Percentiles rank a stretch among this genome's conserved stretches.
phyloP scores from a whole-genome alignment of 192 early-diverging fungal species.

The Coemansia sp. region DNA sequence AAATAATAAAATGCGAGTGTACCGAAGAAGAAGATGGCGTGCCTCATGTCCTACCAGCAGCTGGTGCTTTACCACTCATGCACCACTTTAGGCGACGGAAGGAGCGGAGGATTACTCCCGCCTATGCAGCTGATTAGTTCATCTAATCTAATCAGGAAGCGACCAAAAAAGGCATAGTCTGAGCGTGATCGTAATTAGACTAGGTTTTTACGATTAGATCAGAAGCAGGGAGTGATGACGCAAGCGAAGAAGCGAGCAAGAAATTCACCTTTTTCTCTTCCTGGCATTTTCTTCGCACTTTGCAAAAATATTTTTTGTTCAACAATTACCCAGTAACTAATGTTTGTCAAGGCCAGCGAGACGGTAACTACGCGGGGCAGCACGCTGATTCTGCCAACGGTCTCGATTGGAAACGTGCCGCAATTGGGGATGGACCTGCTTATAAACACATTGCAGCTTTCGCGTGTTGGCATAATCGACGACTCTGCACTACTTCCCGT shows the following conservation, averaged over 20 bases:
- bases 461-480: slow-evolving; percentile 67
- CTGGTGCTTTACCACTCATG: background rate
- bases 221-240: background rate
- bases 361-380: slow-evolving; percentile 22
- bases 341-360: slow-evolving; percentile 5
- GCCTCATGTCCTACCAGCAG: background rate
- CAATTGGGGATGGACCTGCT: slow-evolving; percentile 72
- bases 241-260: background rate
- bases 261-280: background rate
- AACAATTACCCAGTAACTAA: background rate
- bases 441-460: slow-evolving; percentile 63
- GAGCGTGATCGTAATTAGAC: slow-evolving; percentile 6
- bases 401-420: slow-evolving; percentile 82
- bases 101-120: background rate
- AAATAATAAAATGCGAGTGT: background rate
- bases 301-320: background rate
- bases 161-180: background rate
- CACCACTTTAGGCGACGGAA: background rate
- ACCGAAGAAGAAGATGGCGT: background rate
- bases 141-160: background rate
- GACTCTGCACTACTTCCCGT: slow-evolving; percentile 62
- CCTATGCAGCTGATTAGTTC: background rate
- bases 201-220: background rate
- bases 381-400: slow-evolving; percentile 59
- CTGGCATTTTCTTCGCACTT: background rate